These are phyloP conservation scores for Decorospora gaudefroyi DNA, from an alignment of 2,329 filamentous ascomycete species.

Conservation along the genomic window DNA sequence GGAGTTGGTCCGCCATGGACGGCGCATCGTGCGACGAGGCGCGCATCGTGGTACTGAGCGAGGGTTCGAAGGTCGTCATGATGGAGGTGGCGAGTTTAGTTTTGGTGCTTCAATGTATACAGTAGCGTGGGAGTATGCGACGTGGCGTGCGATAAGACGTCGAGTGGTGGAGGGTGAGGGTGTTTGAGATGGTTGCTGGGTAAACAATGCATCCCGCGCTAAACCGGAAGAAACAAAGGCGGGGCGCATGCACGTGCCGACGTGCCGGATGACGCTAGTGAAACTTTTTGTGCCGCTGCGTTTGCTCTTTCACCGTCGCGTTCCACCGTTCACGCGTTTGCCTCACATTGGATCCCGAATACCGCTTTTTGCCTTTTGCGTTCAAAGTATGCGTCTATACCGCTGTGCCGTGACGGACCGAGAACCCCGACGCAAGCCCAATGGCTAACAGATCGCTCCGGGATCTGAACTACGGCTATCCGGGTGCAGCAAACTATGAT, in stretches of 20 bases:
- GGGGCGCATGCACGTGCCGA: conserved; percentile 34
- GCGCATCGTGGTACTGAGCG: conserved; percentile 67
- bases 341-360: background rate
- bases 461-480: conserved; percentile 59
- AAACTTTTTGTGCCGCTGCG: conserved; percentile 21
- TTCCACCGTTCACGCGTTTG: background rate
- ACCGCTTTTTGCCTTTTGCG: background rate
- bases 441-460: conserved; percentile 61
- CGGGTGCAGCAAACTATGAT: conserved; percentile 57
- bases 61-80: conserved; percentile 68
- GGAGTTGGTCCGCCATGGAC: conserved; percentile 77
- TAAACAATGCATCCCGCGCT: conserved; percentile 35
- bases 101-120: background rate
- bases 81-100: conserved; percentile 42
- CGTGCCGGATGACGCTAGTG: conserved; percentile 33
- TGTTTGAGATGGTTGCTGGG: conserved; percentile 34
- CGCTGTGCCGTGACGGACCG: conserved; percentile 13
- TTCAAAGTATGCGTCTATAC: conserved; percentile 33
- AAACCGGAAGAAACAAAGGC: conserved; percentile 11
- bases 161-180: background rate
- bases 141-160: conserved; percentile 23
- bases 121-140: conserved; percentile 20
- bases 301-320: conserved; percentile 13
- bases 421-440: conserved; percentile 48
- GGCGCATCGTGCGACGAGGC: conserved; percentile 63